These are phyloP conservation scores for Chalciporus sphaerocephalus DNA, from an alignment of 768 basidiomycete species.

Conservation along the genomic window DNA sequence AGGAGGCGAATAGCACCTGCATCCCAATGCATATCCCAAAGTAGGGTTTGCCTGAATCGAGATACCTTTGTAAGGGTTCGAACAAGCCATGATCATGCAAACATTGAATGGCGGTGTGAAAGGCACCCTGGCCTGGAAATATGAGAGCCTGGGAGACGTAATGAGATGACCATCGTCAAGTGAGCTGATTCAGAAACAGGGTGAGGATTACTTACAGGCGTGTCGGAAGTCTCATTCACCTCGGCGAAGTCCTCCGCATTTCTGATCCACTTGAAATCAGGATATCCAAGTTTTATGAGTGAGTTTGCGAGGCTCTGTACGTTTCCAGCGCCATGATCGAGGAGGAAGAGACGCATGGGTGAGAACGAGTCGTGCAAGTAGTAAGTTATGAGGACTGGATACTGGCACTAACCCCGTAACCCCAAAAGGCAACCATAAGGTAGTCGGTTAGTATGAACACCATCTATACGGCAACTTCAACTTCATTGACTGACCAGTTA, in stretches of 20 bases:
- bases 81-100: conserved; percentile 69
- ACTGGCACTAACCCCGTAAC: background rate
- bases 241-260: conserved; percentile 75
- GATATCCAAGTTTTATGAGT: conserved; percentile 74
- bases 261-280: conserved; percentile 81
- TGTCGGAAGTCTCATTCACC: conserved; percentile 15
- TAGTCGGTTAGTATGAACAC: too few relatives aligned
- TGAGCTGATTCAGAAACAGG: conserved; percentile 1
- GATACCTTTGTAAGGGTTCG: conserved; percentile 76
- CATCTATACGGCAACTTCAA: background rate
- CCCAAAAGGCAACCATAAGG: too few relatives aligned
- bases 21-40: conserved; percentile 99
- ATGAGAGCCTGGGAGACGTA: conserved; percentile 66
- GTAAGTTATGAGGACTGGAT: background rate
- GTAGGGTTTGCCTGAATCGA: conserved; percentile 85
- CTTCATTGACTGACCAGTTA: background rate
- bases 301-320: conserved; percentile 93
- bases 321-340: conserved; percentile 97
- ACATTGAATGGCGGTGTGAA: conserved; percentile 80
- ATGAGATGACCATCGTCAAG: conserved; percentile 10
- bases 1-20: conserved; percentile 90
- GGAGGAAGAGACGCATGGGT: conserved; percentile 70
- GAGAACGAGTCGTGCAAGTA: background rate
- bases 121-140: conserved; percentile 96
- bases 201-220: conserved; percentile 59